phyloP scores from a whole-genome alignment of 2,329 filamentous ascomycete species.

The Trichophyton simii region DNA sequence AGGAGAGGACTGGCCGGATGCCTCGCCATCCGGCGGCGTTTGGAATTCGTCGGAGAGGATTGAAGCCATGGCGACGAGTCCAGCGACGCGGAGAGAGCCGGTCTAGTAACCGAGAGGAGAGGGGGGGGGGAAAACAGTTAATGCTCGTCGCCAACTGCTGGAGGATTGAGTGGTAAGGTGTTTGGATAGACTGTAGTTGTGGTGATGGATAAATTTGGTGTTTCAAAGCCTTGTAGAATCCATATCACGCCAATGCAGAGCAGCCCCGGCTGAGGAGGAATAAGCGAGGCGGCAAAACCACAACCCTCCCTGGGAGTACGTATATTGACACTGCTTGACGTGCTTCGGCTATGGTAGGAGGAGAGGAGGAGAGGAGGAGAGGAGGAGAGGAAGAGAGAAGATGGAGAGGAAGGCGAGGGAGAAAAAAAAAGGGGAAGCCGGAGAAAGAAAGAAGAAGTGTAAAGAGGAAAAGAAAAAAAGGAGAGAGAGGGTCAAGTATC shows the following conservation, averaged over 20 bases:
- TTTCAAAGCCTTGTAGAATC: not conserved
- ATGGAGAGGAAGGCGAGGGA: not conserved
- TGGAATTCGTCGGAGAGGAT: conserved; percentile 20
- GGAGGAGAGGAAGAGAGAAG: not conserved
- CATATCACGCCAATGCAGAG: not conserved
- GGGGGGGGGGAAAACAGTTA: not conserved
- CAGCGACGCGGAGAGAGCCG: not conserved
- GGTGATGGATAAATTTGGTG: not conserved
- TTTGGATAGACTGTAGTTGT: not conserved
- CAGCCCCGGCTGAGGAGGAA: not conserved
- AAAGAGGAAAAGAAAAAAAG: not conserved
- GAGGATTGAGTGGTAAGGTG: not conserved
- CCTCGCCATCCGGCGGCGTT: conserved; percentile 22
- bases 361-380: no score
- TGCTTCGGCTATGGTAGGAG: no score
- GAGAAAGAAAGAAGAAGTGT: not conserved
- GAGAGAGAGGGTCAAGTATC: not conserved
- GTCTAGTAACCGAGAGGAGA: not conserved
- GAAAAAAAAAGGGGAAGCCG: no score
- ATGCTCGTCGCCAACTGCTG: not conserved
- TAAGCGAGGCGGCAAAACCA: not conserved
- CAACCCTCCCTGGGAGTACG: not conserved
- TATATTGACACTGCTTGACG: no score
- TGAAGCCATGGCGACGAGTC: conserved; percentile 17
- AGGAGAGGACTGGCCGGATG: conserved; percentile 9